phyloP scores from a whole-genome alignment of 1,139 yeast species.

The Eremothecium sinecaudum region DNA sequence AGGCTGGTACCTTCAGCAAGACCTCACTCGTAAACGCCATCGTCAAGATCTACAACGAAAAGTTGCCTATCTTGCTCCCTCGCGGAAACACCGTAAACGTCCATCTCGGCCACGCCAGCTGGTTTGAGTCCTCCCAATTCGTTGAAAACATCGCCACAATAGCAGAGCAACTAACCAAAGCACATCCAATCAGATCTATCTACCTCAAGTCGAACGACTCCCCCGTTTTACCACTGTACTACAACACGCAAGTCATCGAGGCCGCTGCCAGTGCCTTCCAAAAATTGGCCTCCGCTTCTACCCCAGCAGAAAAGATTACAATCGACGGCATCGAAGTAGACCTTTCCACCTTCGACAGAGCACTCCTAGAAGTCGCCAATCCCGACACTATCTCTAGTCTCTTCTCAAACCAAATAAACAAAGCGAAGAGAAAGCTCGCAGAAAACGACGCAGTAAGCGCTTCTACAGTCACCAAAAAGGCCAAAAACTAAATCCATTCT shows the following conservation, averaged over 20 bases:
- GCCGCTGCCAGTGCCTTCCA: slow-evolving; percentile 27
- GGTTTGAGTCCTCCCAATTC: slow-evolving; percentile 35
- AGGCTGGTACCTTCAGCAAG: slow-evolving; percentile 40
- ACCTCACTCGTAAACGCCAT: slow-evolving; percentile 52
- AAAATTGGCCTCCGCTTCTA: slow-evolving; percentile 25
- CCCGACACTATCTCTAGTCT: slow-evolving; percentile 43
- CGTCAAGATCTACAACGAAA: slow-evolving; percentile 42
- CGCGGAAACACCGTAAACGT: slow-evolving; percentile 62
- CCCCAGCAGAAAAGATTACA: slow-evolving; percentile 28
- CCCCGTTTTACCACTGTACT: slow-evolving; percentile 77
- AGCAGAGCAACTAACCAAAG: slow-evolving; percentile 39
- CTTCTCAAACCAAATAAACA: slow-evolving; percentile 33
- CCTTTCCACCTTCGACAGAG: slow-evolving; percentile 58
- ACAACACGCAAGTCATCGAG: slow-evolving; percentile 51
- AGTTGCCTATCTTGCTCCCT: slow-evolving; percentile 61
- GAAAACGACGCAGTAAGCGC: background rate
- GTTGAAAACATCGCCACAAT: slow-evolving; percentile 51
- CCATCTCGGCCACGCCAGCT: slow-evolving; percentile 52
- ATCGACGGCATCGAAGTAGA: slow-evolving; percentile 36
- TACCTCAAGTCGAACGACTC: slow-evolving; percentile 62
- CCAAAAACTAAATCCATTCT: too few relatives aligned
- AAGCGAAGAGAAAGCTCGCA: slow-evolving; percentile 22
- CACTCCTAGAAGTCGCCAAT: slow-evolving; percentile 71
- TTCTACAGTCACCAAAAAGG: background rate
- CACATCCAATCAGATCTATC: slow-evolving; percentile 48